These are phyloP conservation scores for Geotrichum citri-aurantii DNA, from an alignment of 1,139 yeast genomes.

Conservation along the genomic window DNA sequence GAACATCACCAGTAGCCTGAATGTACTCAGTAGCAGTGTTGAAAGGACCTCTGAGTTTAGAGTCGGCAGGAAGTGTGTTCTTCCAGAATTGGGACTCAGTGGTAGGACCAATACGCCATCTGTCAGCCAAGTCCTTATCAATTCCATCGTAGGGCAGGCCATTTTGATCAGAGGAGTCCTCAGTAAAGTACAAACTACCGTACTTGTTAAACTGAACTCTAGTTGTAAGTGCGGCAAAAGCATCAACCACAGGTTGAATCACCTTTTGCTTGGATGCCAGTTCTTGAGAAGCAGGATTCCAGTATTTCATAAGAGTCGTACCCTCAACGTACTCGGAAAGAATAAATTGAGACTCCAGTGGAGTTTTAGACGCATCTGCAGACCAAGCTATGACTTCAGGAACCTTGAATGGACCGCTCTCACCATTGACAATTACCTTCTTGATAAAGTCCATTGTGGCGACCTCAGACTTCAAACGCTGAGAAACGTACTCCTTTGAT, in stretches of 20 bases:
- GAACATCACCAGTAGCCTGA: slow-evolving; percentile 57
- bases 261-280: slow-evolving; percentile 39
- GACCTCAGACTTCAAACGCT: slow-evolving; percentile 78
- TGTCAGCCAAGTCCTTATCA: slow-evolving; percentile 47
- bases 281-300: slow-evolving; percentile 74
- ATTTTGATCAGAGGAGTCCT: slow-evolving; percentile 45
- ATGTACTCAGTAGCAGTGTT: slow-evolving; percentile 51
- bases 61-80: slow-evolving; percentile 33
- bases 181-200: slow-evolving; percentile 76
- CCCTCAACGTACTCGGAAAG: slow-evolving; percentile 77
- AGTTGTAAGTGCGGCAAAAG: slow-evolving; percentile 30
- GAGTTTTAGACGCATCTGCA: slow-evolving; percentile 49
- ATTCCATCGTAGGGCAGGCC: slow-evolving; percentile 62
- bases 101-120: slow-evolving; percentile 92
- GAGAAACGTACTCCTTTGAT: slow-evolving; percentile 55
- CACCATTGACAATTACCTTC: slow-evolving; percentile 39
- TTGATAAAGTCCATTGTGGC: slow-evolving; percentile 83
- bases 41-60: slow-evolving; percentile 68
- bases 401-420: slow-evolving; percentile 35
- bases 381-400: slow-evolving; percentile 78
- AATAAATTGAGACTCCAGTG: slow-evolving; percentile 65
- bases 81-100: slow-evolving; percentile 75
- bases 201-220: slow-evolving; percentile 53
- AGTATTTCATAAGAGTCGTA: slow-evolving; percentile 72
- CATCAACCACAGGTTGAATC: slow-evolving; percentile 37